Percentiles rank a stretch among this genome's conserved stretches.
Conservation (phyloP, 768 basidiomycete species). For the Crassisporium funariophilum region DNA sequence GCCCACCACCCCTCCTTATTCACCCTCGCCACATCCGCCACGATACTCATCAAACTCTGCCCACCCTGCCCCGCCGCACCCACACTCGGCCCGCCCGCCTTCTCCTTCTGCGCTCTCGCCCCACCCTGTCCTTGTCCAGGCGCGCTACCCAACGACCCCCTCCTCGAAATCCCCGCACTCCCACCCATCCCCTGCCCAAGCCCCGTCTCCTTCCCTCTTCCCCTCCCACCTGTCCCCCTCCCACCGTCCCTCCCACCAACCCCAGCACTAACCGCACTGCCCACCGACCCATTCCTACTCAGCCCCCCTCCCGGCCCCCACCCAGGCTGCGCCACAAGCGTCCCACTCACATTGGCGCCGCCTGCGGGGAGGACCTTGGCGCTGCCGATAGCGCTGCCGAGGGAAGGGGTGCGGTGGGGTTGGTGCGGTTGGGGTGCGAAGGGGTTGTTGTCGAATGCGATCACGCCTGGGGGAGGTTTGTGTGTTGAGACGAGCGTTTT, state of each 20-base stretch:
- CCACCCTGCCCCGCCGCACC: slow-evolving; percentile 1
- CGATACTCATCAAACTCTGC: slow-evolving; percentile 64
- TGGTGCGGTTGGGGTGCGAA: background rate
- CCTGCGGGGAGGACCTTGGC: slow-evolving; percentile 22
- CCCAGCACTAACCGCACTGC: slow-evolving; percentile 33
- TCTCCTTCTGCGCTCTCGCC: slow-evolving; percentile 3
- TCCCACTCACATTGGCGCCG: slow-evolving; percentile 23
- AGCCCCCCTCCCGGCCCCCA: slow-evolving; percentile 22
- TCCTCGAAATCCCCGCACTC: slow-evolving; percentile 8
- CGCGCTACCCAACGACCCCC: slow-evolving; percentile 11
- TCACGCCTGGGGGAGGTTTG: background rate
- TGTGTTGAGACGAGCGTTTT: background rate
- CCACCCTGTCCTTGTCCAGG: background rate
- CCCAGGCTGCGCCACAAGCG: slow-evolving; percentile 20
- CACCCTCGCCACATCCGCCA: slow-evolving; percentile 56
- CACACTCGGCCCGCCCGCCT: background rate
- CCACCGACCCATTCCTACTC: slow-evolving; percentile 33
- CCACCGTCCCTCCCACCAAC: slow-evolving; percentile 5
- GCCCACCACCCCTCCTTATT: slow-evolving; percentile 27
- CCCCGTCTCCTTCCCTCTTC: slow-evolving; percentile 11
- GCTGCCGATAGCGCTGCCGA: background rate
- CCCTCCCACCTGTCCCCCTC: background rate
- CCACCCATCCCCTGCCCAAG: slow-evolving; percentile 23
- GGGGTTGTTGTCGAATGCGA: slow-evolving; percentile 1
- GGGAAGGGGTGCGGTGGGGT: background rate